These are phyloP conservation scores for Phialocephala subalpina DNA, from an alignment of 2,329 filamentous ascomycete genomes.

Conservation along the genomic window DNA sequence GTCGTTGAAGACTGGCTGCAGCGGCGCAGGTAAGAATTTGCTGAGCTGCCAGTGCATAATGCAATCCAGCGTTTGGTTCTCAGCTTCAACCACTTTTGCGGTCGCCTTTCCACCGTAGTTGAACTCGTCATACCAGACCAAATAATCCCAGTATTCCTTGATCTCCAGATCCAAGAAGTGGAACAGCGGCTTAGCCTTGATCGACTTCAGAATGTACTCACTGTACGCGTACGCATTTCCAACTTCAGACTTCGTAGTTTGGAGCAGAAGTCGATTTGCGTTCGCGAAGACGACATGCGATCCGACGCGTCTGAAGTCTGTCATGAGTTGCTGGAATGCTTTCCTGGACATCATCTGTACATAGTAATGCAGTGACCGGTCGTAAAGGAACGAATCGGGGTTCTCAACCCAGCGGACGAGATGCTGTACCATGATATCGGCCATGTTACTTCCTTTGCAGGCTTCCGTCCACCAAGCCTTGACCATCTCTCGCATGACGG, in stretches of 20 bases:
- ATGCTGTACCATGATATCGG: conserved; percentile 96
- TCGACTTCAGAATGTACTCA: conserved; percentile 97
- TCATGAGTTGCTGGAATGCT: conserved; percentile 96
- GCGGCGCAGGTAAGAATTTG: conserved; percentile 80
- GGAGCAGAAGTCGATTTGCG: conserved; percentile 85
- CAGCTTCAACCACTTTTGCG: conserved; percentile 76
- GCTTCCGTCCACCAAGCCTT: conserved; percentile 98
- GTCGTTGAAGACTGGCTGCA: conserved; percentile 87
- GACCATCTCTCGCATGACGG: conserved; percentile 96
- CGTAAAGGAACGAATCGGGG: conserved; percentile 92
- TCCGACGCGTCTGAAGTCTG: conserved; percentile 92
- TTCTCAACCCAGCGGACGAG: conserved; percentile 97
- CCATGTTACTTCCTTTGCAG: conserved; percentile 89
- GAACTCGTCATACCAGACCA: conserved; percentile 98
- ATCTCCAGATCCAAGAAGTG: conserved; percentile 97
- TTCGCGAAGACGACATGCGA: conserved; percentile 97
- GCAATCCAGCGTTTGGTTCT: conserved; percentile 84
- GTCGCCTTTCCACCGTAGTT: conserved; percentile 98
- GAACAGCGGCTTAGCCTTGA: conserved; percentile 94
- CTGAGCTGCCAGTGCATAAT: conserved; percentile 99
- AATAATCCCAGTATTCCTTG: conserved; percentile 99
- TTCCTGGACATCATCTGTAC: conserved; percentile 99
- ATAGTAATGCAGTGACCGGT: conserved; percentile 93
- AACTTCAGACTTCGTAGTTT: conserved; percentile 96
- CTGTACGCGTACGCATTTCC: conserved; percentile 97